Percentiles rank a stretch among this genome's conserved stretches.
Conservation (phyloP, 768 basidiomycete species). For the Tricholoma furcatifolium region DNA sequence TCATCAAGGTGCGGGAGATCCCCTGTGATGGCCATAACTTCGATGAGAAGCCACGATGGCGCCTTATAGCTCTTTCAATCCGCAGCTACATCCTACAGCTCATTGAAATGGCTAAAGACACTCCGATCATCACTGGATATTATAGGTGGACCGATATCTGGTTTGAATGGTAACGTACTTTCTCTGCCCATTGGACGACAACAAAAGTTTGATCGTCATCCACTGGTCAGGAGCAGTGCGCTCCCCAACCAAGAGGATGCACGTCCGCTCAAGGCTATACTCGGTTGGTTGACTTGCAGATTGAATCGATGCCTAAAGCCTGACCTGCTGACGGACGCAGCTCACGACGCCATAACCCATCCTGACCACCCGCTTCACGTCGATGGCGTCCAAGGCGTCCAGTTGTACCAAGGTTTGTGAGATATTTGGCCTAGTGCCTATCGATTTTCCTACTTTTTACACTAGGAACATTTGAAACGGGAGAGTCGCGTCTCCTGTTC, state of each 20-base stretch:
- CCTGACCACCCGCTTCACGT: conserved; percentile 70
- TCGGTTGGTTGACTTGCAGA: conserved; percentile 36
- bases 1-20: no score
- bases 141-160: conserved; percentile 86
- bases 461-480: conserved; percentile 63
- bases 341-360: conserved; percentile 68
- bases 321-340: conserved; percentile 21
- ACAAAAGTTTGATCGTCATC: conserved; percentile 1
- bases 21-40: no score
- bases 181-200: background rate
- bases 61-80: conserved; percentile 3
- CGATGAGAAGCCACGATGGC: no score
- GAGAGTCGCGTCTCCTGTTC: conserved; percentile 78
- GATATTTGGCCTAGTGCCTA: no score
- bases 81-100: conserved; percentile 2
- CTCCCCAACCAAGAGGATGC: conserved; percentile 60
- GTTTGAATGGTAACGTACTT: conserved; percentile 66
- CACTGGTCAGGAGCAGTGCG: conserved; percentile 48
- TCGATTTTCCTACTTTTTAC: background rate
- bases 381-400: conserved; percentile 62
- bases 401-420: conserved; percentile 64
- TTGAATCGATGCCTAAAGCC: background rate
- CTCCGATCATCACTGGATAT: conserved; percentile 61
- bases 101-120: conserved; percentile 25
- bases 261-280: conserved; percentile 62